Evolutionary conservation across 148 eudicot genomes (phyloP).

Genomic region (Spergularia bocconei): DNA sequence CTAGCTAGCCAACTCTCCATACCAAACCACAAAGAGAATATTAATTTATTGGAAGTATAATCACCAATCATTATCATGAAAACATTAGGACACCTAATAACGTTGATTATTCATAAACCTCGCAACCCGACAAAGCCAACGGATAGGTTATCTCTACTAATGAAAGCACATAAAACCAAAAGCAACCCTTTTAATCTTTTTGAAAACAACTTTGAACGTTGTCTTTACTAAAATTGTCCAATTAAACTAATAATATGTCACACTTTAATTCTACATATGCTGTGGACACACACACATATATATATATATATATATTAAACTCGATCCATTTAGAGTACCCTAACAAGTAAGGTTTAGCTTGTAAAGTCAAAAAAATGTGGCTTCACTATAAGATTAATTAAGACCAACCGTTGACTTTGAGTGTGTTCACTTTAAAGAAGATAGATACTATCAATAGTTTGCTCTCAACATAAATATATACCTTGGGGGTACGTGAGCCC

Average conservation of each 20-base stretch:
- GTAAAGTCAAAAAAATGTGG: constrained; percentile 2
- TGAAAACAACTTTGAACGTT: background rate
- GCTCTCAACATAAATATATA: background rate
- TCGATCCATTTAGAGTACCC: no score
- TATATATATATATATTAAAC: background rate
- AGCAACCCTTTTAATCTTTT: background rate
- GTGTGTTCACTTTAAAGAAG: background rate
- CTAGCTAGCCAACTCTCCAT: no score
- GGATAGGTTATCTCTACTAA: no score
- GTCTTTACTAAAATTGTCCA: background rate
- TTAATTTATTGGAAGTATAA: background rate
- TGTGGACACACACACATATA: background rate
- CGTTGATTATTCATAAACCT: background rate
- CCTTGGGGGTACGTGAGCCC: background rate
- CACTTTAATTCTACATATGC: background rate
- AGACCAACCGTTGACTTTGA: constrained; percentile 7
- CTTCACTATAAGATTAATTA: background rate
- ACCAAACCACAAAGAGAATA: background rate
- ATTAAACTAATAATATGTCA: background rate
- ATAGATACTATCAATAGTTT: background rate
- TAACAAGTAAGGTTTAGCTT: background rate
- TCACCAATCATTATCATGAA: constrained; percentile 9
- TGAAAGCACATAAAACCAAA: background rate
- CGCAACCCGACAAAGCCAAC: background rate
- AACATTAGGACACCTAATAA: constrained; percentile 4